These are phyloP conservation scores for Aspergillus unguis DNA, from an alignment of 2,329 filamentous ascomycete species.

Conservation along the genomic window DNA sequence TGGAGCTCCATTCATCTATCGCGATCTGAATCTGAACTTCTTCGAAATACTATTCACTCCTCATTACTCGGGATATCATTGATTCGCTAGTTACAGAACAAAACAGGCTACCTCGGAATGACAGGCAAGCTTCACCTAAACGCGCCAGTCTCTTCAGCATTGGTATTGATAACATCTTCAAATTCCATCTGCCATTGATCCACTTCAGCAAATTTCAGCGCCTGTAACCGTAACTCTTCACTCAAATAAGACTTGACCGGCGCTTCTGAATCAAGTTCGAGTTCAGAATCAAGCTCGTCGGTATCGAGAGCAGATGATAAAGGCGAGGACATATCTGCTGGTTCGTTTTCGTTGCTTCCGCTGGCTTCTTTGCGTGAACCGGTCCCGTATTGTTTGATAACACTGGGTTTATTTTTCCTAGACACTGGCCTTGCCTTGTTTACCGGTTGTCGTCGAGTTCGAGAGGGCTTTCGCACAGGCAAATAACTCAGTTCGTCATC, in stretches of 20 bases:
- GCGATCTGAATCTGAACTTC: background rate
- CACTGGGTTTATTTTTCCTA: slow-evolving; percentile 3
- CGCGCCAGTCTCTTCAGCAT: slow-evolving; percentile 21
- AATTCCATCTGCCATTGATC: slow-evolving; percentile 45
- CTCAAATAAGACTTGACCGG: slow-evolving; percentile 25
- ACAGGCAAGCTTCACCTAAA: slow-evolving; percentile 8
- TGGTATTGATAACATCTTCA: slow-evolving; percentile 36
- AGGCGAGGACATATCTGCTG: slow-evolving; percentile 25
- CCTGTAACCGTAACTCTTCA: slow-evolving; percentile 35
- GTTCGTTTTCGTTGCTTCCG: slow-evolving; percentile 33
- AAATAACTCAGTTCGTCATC: slow-evolving; percentile 38
- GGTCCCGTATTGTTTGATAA: background rate
- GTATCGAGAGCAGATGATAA: slow-evolving; percentile 34
- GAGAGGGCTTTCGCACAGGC: slow-evolving; percentile 18
- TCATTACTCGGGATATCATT: background rate
- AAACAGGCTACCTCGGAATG: background rate
- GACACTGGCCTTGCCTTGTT: slow-evolving; percentile 21
- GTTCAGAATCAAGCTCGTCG: slow-evolving; percentile 27
- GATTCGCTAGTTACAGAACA: background rate
- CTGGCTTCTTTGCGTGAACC: slow-evolving; percentile 11
- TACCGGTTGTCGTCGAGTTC: slow-evolving; percentile 17
- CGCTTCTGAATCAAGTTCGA: slow-evolving; percentile 8
- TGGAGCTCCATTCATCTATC: background rate
- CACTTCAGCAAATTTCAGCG: slow-evolving; percentile 41
- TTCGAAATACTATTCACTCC: background rate